Percentiles rank a stretch among this genome's conserved stretches.
Conservation (phyloP, 2,329 filamentous ascomycete genomes). For the Beauveria pseudobassiana region DNA sequence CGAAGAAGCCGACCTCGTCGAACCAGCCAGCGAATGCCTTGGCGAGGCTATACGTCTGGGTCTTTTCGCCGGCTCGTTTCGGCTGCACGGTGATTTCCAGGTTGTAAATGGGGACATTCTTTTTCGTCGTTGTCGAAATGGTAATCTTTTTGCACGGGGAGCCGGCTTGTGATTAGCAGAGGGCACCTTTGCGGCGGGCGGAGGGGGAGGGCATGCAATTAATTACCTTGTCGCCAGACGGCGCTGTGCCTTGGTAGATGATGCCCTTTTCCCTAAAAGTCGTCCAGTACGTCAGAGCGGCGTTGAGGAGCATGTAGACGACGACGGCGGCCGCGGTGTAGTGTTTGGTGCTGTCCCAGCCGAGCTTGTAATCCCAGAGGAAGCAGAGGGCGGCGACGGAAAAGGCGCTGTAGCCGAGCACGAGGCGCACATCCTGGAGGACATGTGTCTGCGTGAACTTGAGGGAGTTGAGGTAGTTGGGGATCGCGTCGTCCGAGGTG, state of each 20-base stretch:
- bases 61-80: constrained; percentile 30
- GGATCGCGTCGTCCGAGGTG: constrained; percentile 88
- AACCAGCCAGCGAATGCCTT: constrained; percentile 71
- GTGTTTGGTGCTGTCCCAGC: constrained; percentile 78
- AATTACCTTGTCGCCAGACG: constrained; percentile 57
- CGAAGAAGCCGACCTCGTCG: constrained; percentile 63
- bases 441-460: constrained; percentile 75
- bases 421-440: constrained; percentile 74
- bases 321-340: constrained; percentile 75
- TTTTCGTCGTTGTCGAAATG: constrained; percentile 65
- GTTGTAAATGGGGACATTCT: constrained; percentile 75
- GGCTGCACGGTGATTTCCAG: constrained; percentile 52
- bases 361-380: constrained; percentile 83
- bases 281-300: constrained; percentile 74
- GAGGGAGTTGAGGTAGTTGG: constrained; percentile 86
- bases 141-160: constrained; percentile 48
- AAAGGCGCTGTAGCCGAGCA: constrained; percentile 77
- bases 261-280: constrained; percentile 73
- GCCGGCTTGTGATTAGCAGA: not conserved
- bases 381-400: constrained; percentile 75
- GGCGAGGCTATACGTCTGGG: constrained; percentile 42
- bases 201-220: constrained; percentile 16
- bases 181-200: not conserved
- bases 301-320: constrained; percentile 73
- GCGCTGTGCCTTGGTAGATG: constrained; percentile 67